Evolutionary conservation across 192 early-diverging fungal genomes (phyloP).

Genomic region (Hyaloraphidium curvatum): DNA sequence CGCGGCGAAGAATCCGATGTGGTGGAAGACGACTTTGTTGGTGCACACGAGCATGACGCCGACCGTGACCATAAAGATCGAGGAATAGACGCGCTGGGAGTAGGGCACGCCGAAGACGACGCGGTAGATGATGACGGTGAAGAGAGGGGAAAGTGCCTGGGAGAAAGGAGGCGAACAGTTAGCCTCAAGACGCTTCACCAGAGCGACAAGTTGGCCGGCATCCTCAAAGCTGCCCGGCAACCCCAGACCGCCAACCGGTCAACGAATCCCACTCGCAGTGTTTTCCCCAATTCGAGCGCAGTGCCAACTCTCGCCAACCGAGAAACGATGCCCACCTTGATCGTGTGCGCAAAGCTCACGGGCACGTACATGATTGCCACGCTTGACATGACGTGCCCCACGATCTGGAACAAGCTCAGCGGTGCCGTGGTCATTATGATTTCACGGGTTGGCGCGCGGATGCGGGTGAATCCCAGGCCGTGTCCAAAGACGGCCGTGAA

Average conservation of each 20-base stretch:
- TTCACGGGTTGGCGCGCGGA: slow-evolving; percentile 27
- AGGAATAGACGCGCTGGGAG: slow-evolving; percentile 46
- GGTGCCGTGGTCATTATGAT: slow-evolving; percentile 46
- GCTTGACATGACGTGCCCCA: slow-evolving; percentile 63
- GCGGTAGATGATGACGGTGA: slow-evolving; percentile 62
- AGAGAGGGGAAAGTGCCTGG: slow-evolving; percentile 62
- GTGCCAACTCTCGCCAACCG: neutral
- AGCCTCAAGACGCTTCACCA: neutral
- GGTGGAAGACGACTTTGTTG: slow-evolving; percentile 41
- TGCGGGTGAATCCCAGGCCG: slow-evolving; percentile 22
- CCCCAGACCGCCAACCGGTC: neutral
- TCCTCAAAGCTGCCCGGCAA: neutral
- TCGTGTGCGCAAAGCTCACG: slow-evolving; percentile 69
- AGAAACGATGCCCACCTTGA: slow-evolving; percentile 38
- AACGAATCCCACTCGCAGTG: too few species aligned
- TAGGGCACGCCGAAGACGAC: slow-evolving; percentile 47
- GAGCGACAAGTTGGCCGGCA: neutral
- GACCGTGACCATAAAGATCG: slow-evolving; percentile 58
- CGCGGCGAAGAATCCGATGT: slow-evolving; percentile 54
- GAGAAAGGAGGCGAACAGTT: neutral
- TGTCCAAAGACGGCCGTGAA: slow-evolving; percentile 30
- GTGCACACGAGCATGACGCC: slow-evolving; percentile 81
- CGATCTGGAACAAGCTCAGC: slow-evolving; percentile 58
- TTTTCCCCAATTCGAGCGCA: neutral
- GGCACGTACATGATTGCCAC: slow-evolving; percentile 59